Base-by-base conservation (phyloP, 2,329 filamentous ascomycete species). In the Exophiala viscosa region DNA sequence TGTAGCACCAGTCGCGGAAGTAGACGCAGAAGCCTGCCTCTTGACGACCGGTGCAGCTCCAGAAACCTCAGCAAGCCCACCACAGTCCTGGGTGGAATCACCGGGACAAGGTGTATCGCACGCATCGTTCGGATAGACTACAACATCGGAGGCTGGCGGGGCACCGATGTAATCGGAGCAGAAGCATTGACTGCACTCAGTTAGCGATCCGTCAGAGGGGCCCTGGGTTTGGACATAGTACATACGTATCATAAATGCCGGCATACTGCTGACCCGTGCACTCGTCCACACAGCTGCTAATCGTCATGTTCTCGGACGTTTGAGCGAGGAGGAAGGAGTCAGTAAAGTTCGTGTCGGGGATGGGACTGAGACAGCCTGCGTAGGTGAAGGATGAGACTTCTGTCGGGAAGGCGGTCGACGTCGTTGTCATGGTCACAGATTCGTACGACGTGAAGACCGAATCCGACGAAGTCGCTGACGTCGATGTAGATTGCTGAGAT, bases 51-150 rank as follows among this genome's bases (percentile, higher is more conserved):
- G 40, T n/a, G 20, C 11, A 33, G 39, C 6, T 11, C 23, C 20
- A 35, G 14, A 38, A 15, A 50, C 8, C 11, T 42, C 17, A 7
- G 40, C 49, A 14, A 44, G 36, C 3, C 59, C 59, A 28, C 59
- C 59, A 38, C 59, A 61, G 28, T 49, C 52, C 38, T 61, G 44
- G 13, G 33, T 31, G 1, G 52, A 31, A 31, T 58, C 44, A 6
- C 57, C 59, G 2, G 57, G 59, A 45, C 59, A 61, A 3, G 54
- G 57, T 2, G 48, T 48, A 39, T 56, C 48, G 45, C 59, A 61
- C 23, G 45, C 47, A 18, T 45, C 49, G 35, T 55, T 44, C 5
- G 59, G 59, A 33, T 61, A 61, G n/a, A 43, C 43, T 34, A 59
- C n/a, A 31, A 54, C 49, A 28, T 49, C 49, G 6, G n/a, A 20